Base-by-base conservation (phyloP, 805 yeast species). In the Candida pseudoglaebosa region DNA sequence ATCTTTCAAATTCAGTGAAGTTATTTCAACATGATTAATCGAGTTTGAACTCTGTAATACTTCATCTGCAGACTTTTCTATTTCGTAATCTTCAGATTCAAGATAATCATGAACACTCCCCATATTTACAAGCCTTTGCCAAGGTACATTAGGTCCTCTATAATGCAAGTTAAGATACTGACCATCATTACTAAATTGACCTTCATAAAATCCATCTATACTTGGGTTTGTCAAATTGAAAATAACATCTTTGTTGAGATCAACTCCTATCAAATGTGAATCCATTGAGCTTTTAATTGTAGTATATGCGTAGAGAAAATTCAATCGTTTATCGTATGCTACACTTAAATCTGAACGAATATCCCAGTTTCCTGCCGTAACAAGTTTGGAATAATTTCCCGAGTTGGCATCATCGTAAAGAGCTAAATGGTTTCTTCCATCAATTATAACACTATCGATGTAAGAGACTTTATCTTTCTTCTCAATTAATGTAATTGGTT, bases 341-440 rank as follows among this genome's bases (percentile, higher is more conserved):
- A 80, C 64, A 2, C 83, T 80, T 1, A 88, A 88, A 16, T 67
- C 43, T 15, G 45, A 73, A 16, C 77, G 82, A 4, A 93, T 93
- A 54, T 91, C 96, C 95, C 95, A 91, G 0, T 73, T 62, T 12
- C 95, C 93, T 0, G 45, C 36, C 3, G 95, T 67, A n/a, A 82
- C 53, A 6, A 81, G 56, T 28, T 70, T 70, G 1, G 78, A 77
- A 4, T 47, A 44, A 2, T 54, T 52, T 0, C 55, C 46, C 9
- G 74, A 49, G 6, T 56, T 47, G 2, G 86, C 75, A 6, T 89
- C 84, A 3, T 83, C 67, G 56, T 78, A 93, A 56, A 81, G 85
- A 0, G 85, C 97, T 43, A 93, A 65, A 57, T 90, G 97, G 41
- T 71, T 75, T 54, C 62, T 77, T 0, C 79, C 79, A 43, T 77